These are phyloP conservation scores for Penicillium paradoxum DNA, from an alignment of 495 filamentous ascomycete species.

Conservation along the genomic window DNA sequence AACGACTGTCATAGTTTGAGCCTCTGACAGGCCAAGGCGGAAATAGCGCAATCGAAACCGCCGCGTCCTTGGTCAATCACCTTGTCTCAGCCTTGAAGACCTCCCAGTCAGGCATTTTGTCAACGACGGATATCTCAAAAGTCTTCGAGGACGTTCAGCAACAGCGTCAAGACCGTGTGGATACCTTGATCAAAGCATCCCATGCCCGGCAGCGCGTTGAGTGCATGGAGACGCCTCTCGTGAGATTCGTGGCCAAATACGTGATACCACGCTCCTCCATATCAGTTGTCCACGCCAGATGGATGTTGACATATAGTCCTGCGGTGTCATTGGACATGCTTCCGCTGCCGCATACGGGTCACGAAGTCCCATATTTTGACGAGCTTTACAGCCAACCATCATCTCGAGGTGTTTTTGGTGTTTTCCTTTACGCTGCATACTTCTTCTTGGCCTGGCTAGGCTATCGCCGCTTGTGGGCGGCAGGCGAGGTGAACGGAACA, in stretches of 20 bases:
- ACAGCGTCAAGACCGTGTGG: conserved; percentile 10
- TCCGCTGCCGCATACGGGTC: conserved; percentile 5
- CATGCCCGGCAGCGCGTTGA: conserved; percentile 18
- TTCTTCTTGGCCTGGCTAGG: conserved; percentile 7
- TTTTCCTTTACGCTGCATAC: conserved; percentile 3
- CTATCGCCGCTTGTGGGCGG: conserved; percentile 4
- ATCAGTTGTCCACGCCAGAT: background rate
- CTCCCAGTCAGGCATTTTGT: background rate
- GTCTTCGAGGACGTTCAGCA: conserved; percentile 13
- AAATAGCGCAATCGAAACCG: conserved; percentile 39
- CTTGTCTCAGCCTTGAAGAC: conserved; percentile 6
- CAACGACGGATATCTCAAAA: conserved; percentile 6
- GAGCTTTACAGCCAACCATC: conserved; percentile 7
- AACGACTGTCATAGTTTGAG: conserved; percentile 10
- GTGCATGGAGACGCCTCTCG: conserved; percentile 11
- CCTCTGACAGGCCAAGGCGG: conserved; percentile 27
- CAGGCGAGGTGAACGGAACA: conserved; percentile 6
- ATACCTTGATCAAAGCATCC: conserved; percentile 8
- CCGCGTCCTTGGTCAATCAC: conserved; percentile 32
- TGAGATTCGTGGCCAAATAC: conserved; percentile 10
- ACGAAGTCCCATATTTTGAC: conserved; percentile 9
- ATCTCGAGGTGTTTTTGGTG: background rate
- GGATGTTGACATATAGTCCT: conserved; percentile 3
- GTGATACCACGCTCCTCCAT: conserved; percentile 3
- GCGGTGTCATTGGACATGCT: conserved; percentile 16